Conservation (phyloP, 345 rosid species). For the Raphanus sativus region DNA sequence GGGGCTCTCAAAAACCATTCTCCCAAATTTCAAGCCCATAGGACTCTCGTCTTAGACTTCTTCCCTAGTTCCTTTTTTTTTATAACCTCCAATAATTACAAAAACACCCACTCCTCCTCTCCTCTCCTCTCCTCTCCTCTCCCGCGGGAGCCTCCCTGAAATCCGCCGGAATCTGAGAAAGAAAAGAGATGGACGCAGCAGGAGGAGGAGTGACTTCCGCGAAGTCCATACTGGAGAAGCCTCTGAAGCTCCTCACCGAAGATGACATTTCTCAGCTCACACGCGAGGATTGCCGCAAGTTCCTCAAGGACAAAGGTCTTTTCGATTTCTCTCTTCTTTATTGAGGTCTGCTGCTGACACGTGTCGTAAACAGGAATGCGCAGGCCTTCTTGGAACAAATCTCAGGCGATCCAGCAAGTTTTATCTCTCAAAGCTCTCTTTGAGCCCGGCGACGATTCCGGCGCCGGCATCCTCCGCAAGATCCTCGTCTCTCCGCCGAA, state of each 20-base stretch:
- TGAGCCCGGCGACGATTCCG: slow-evolving; percentile 66
- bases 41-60: not conserved
- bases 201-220: slow-evolving; percentile 47
- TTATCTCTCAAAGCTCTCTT: slow-evolving; percentile 79
- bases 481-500: slow-evolving; percentile 51
- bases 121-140: slow-evolving; percentile 21
- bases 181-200: slow-evolving; percentile 39
- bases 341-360: slow-evolving; percentile 42
- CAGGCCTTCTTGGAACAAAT: slow-evolving; percentile 94
- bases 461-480: slow-evolving; percentile 62
- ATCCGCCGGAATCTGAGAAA: slow-evolving; percentile 26
- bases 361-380: slow-evolving; percentile 84
- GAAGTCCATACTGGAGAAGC: slow-evolving; percentile 73
- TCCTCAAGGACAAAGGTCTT: slow-evolving; percentile 83
- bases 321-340: not conserved
- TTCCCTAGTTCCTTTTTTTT: too few relatives aligned
- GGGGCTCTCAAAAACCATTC: slow-evolving; percentile 22
- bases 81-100: slow-evolving; percentile 28
- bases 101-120: slow-evolving; percentile 38
- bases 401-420: slow-evolving; percentile 98
- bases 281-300: slow-evolving; percentile 92
- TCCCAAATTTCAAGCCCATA: slow-evolving; percentile 27
- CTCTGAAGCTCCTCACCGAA: slow-evolving; percentile 75
- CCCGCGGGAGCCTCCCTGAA: slow-evolving; percentile 17
- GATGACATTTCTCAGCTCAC: slow-evolving; percentile 98